Percentiles rank a stretch among this genome's conserved stretches.
These are phyloP conservation scores for Russula foetens DNA, from an alignment of 768 basidiomycete genomes.

Conservation along the genomic window DNA sequence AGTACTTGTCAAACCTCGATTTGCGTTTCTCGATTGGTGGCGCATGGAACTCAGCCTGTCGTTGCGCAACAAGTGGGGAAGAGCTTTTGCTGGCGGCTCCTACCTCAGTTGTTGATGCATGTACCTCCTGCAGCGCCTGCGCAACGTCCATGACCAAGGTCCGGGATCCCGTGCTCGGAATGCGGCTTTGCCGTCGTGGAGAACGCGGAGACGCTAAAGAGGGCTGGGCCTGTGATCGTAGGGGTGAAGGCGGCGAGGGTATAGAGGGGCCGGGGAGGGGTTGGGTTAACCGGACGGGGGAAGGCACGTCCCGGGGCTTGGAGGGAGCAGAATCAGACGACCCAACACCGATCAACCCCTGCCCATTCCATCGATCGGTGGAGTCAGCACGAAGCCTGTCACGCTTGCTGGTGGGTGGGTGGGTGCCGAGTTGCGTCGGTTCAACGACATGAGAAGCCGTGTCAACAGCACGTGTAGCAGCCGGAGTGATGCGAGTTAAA, in stretches of 20 bases:
- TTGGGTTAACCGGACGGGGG: constrained; percentile 26
- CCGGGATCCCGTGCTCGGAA: constrained; percentile 60
- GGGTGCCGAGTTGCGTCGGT: not conserved
- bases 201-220: constrained; percentile 18
- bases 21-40: constrained; percentile 47
- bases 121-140: constrained; percentile 42
- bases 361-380: constrained; percentile 29
- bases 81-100: not conserved
- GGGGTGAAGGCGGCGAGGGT: not conserved
- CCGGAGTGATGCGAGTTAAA: not conserved
- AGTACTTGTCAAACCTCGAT: constrained; percentile 62
- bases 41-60: constrained; percentile 10
- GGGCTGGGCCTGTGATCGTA: not conserved
- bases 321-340: constrained; percentile 1
- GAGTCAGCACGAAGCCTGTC: constrained; percentile 13
- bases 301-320: constrained; percentile 13
- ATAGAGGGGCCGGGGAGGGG: constrained; percentile 37
- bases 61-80: not conserved
- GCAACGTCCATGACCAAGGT: constrained; percentile 76
- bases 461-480: not conserved
- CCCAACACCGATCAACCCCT: constrained; percentile 20
- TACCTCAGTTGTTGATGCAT: not conserved
- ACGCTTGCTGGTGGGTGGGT: not conserved
- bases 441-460: not conserved
- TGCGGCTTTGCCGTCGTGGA: constrained; percentile 42